Evolutionary conservation across 2,329 filamentous ascomycete species (phyloP).

Genomic region (Penicillium sp.): DNA sequence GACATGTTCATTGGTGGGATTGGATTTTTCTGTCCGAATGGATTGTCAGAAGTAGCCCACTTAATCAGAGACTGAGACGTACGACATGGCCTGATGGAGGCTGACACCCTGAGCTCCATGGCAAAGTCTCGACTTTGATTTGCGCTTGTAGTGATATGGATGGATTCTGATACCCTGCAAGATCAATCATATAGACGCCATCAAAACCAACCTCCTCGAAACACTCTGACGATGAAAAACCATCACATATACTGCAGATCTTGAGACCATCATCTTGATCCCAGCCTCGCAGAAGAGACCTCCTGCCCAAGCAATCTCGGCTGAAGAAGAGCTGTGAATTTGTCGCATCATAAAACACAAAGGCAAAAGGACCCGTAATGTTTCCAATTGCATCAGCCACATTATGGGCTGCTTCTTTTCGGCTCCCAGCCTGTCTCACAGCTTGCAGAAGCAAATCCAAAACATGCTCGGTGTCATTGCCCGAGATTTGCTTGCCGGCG

Average conservation of each 20-base stretch:
- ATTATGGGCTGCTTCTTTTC: slow-evolving; percentile 22
- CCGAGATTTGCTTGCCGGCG: slow-evolving; percentile 49
- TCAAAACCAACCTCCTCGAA: slow-evolving; percentile 83
- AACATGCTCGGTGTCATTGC: slow-evolving; percentile 72
- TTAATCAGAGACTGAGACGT: slow-evolving; percentile 4
- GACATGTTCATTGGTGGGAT: slow-evolving; percentile 44
- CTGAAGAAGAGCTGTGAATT: slow-evolving; percentile 67
- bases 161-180: slow-evolving; percentile 34
- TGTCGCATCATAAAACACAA: slow-evolving; percentile 69
- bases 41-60: background rate
- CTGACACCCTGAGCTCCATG: slow-evolving; percentile 23
- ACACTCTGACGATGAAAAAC: slow-evolving; percentile 33
- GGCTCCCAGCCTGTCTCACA: slow-evolving; percentile 11
- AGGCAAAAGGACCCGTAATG: slow-evolving; percentile 80
- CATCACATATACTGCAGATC: slow-evolving; percentile 66
- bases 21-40: slow-evolving; percentile 31
- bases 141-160: slow-evolving; percentile 9
- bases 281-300: slow-evolving; percentile 63
- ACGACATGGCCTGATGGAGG: slow-evolving; percentile 21
- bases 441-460: slow-evolving; percentile 55
- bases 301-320: slow-evolving; percentile 77
- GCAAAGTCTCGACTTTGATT: slow-evolving; percentile 24
- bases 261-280: slow-evolving; percentile 50
- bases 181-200: slow-evolving; percentile 65
- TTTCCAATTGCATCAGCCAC: slow-evolving; percentile 48